Evolutionary conservation across 2,329 filamentous ascomycete species (phyloP).

Genomic region (Xylariaceae sp.): DNA sequence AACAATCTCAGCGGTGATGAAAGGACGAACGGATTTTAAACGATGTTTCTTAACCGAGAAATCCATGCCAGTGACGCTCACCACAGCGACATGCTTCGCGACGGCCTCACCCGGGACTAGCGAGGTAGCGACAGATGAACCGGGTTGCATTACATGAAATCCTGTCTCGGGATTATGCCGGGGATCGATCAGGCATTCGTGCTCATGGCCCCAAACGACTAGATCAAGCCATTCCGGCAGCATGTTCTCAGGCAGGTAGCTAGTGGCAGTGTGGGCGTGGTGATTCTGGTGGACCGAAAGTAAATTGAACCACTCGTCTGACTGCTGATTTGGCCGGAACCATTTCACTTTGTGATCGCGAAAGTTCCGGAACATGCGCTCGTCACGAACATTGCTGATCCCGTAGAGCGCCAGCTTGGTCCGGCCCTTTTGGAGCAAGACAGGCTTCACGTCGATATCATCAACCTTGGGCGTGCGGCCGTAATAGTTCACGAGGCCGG

Average conservation of each 20-base stretch:
- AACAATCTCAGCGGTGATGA: slow-evolving; percentile 78
- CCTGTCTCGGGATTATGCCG: slow-evolving; percentile 77
- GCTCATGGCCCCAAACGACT: slow-evolving; percentile 95
- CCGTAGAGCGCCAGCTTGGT: slow-evolving; percentile 94
- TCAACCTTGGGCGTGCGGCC: slow-evolving; percentile 88
- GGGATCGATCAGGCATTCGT: slow-evolving; percentile 90
- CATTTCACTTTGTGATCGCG: slow-evolving; percentile 91
- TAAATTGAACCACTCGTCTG: slow-evolving; percentile 91
- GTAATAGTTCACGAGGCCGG: slow-evolving; percentile 93
- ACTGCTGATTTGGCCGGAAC: slow-evolving; percentile 76
- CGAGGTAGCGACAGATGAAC: slow-evolving; percentile 92
- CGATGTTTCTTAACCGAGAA: slow-evolving; percentile 78
- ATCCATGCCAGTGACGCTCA: slow-evolving; percentile 77
- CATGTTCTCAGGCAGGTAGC: slow-evolving; percentile 92
- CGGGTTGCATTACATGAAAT: slow-evolving; percentile 96
- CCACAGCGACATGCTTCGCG: slow-evolving; percentile 81
- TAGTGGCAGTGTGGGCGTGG: slow-evolving; percentile 82
- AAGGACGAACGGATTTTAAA: slow-evolving; percentile 84
- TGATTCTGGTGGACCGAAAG: slow-evolving; percentile 97
- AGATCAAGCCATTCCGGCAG: slow-evolving; percentile 88
- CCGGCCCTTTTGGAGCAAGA: slow-evolving; percentile 85
- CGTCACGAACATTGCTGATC: slow-evolving; percentile 92
- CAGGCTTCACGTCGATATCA: slow-evolving; percentile 86
- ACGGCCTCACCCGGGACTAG: slow-evolving; percentile 85
- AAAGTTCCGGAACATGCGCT: slow-evolving; percentile 90